Evolutionary conservation across 805 yeast genomes (phyloP).

Genomic region (Candida chilensis): DNA sequence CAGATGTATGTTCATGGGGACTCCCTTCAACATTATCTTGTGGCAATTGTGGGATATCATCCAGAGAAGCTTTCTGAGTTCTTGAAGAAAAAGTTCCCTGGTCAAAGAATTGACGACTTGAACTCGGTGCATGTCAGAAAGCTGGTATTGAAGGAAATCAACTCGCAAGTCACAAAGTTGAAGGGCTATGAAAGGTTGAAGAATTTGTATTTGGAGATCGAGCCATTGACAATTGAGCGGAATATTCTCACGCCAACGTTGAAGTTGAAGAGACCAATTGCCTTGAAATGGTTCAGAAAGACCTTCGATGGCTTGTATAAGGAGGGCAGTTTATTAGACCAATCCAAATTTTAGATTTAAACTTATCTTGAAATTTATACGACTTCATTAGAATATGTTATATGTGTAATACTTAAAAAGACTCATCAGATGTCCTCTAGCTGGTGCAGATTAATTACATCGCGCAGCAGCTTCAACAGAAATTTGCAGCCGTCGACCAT

Average conservation of each 20-base stretch:
- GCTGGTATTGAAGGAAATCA: slow-evolving; percentile 7
- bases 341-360: no score
- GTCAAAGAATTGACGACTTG: slow-evolving; percentile 8
- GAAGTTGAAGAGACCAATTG: slow-evolving; percentile 15
- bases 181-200: slow-evolving; percentile 21
- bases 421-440: no score
- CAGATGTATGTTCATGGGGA: slow-evolving; percentile 30
- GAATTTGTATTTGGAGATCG: slow-evolving; percentile 16
- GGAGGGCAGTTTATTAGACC: slow-evolving; percentile 12
- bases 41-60: slow-evolving; percentile 26
- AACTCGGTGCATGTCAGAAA: slow-evolving; percentile 8
- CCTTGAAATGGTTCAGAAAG: slow-evolving; percentile 11
- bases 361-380: no score
- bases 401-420: no score
- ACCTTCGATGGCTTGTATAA: slow-evolving; percentile 13
- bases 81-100: neutral
- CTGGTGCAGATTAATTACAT: no score
- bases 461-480: no score
- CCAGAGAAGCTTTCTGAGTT: slow-evolving; percentile 7
- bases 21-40: slow-evolving; percentile 20
- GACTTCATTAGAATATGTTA: no score
- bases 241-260: slow-evolving; percentile 17
- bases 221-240: slow-evolving; percentile 18
- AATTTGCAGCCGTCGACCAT: no score
- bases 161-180: slow-evolving; percentile 8